Conservation (phyloP, 2,329 filamentous ascomycete species). For the Venturia effusa region DNA sequence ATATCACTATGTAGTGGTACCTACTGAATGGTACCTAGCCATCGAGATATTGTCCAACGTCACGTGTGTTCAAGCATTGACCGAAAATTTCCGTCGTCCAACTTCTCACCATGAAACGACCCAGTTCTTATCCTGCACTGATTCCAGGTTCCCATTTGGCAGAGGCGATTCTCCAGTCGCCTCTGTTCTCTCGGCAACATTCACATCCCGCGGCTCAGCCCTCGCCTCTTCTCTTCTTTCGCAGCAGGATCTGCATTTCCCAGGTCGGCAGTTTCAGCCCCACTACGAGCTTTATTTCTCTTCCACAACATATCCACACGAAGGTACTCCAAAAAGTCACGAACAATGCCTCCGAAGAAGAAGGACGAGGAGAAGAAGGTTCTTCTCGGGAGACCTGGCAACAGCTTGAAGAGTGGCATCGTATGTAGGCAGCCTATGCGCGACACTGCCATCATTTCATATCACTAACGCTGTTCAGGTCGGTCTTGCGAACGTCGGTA, state of each 20-base stretch:
- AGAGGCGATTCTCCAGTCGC: constrained; percentile 5
- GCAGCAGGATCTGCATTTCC: constrained; percentile 36
- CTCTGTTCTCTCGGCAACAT: neutral
- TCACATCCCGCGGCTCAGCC: neutral
- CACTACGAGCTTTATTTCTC: neutral
- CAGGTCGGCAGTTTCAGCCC: neutral
- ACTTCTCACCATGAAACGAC: neutral
- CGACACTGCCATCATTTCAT: neutral
- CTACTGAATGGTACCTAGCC: too few relatives aligned
- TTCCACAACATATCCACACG: neutral
- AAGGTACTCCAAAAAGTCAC: constrained; percentile 43
- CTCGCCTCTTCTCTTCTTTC: constrained; percentile 9
- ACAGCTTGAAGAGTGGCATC: constrained; percentile 98
- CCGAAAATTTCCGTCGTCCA: neutral
- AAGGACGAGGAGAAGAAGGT: constrained; percentile 86
- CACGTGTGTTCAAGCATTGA: neutral
- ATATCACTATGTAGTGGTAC: too few relatives aligned
- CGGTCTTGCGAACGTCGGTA: constrained; percentile 97
- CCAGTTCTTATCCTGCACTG: neutral
- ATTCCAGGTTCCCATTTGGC: neutral
- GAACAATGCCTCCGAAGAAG: constrained; percentile 96
- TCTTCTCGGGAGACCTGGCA: constrained; percentile 87
- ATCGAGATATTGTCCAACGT: too few relatives aligned
- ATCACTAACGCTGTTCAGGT: constrained; percentile 51
- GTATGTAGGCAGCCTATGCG: constrained; percentile 53